Conservation (phyloP, 2,329 filamentous ascomycete genomes). For the Xylaria sp. region DNA sequence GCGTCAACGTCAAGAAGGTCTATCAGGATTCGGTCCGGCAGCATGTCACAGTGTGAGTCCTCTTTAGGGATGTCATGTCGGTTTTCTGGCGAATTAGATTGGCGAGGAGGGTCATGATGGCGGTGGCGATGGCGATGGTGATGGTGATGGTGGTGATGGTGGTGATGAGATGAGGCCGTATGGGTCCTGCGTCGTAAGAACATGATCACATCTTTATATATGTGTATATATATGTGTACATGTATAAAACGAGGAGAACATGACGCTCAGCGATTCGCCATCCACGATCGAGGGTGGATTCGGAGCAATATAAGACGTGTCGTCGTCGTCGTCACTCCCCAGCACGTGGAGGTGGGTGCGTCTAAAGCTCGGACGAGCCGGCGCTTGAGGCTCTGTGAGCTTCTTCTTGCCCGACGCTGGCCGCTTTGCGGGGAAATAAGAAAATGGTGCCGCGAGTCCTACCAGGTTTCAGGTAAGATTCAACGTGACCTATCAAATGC, state of each 20-base stretch:
- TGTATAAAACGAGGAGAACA: neutral
- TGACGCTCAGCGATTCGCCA: neutral
- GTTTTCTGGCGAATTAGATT: neutral
- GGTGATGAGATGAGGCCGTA: neutral
- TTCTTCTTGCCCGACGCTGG: constrained; percentile 6
- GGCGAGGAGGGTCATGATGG: neutral
- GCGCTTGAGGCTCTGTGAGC: constrained; percentile 13
- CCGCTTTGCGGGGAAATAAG: constrained; percentile 22
- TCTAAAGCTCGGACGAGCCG: neutral
- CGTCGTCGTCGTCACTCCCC: neutral
- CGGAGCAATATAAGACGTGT: neutral
- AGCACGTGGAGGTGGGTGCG: neutral
- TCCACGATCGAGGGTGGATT: neutral
- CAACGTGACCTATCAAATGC: constrained; percentile 14
- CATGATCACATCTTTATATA: neutral
- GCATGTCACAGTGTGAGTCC: neutral
- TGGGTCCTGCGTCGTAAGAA: constrained; percentile 6
- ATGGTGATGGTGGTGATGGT: neutral
- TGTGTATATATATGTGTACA: no score
- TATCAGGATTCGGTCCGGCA: constrained; percentile 33
- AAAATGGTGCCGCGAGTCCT: constrained; percentile 8
- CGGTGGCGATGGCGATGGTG: neutral
- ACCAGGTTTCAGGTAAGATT: constrained; percentile 13
- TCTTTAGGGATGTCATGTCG: neutral
- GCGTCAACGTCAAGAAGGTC: constrained; percentile 44